Base-by-base conservation (phyloP, 2,329 filamentous ascomycete species). In the Fusarium veterinarium region DNA sequence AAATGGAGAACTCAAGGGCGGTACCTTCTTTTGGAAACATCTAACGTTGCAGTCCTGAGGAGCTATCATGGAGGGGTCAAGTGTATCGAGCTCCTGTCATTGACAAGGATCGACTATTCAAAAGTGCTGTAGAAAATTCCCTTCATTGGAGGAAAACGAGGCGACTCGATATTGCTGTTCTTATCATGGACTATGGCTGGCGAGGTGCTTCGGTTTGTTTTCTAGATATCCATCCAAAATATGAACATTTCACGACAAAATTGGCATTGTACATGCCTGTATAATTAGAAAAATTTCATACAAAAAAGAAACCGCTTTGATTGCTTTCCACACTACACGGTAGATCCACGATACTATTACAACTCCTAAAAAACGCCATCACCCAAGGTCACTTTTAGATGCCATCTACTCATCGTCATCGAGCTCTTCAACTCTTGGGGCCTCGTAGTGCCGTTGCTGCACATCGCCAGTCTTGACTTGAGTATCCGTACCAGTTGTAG, bases 11-110 rank as follows among this genome's bases (percentile, higher is more conserved):
- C 78, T 87, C 60, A 85, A 84, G 70, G 86, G 86, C 68, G 86
- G 85, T 58, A 84, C 86, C 1, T 88, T 90, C 73, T 89, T 90
- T 74, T 91, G 90, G 79, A 91, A 91, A 79, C 84, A 88, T 64
- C 80, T 69, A 31, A n/a, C 59, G 41, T 42, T 91, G 40, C 65
- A 71, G 17, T 45, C 64, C 49, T 75, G 25, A 75, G 42, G 16
- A 9, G 3, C 23, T 19, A 14, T 41, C 10, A 19, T 17, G 14
- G 17, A 31, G 44, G 14, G 52, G 33, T 33, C 17, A 17, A 28
- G 37, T 12, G 23, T 46, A 8, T 59, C 35, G n/a, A 33, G 8
- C 12, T 46, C 42, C 35, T 48, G 40, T 25, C 19, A n/a, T 41
- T n/a, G 17, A 41, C 53, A 28, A 57, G 31, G 51, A 45, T 30